Evolutionary conservation across 148 eudicot species (phyloP), one percentile per base, ranked within the genome.

Genomic region (Oxyria digyna): DNA sequence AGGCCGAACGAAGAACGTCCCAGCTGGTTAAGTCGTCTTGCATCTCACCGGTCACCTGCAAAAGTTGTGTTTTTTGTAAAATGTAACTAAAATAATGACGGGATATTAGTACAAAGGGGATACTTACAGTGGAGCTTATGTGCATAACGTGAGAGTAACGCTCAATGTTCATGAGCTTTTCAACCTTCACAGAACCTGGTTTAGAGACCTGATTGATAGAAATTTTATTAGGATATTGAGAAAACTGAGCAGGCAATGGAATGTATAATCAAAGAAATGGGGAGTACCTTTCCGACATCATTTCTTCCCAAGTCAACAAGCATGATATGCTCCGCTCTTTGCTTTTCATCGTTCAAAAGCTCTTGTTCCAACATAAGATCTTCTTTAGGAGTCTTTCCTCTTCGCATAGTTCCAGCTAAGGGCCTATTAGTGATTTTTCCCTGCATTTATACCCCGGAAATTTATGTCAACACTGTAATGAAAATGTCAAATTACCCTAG

Each of bases 121-220:
- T 20, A 80, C 87, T 85, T 78, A 95, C 99, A 4, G 99, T 91
- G 71, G 99, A 95, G 81, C 99, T 95, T 74, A 95, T 91, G 77
- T 95, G 99, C 99, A 95, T 95, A 81, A 95, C 97, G 77, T 95
- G 99, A 68, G 99, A 95, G 77, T 95, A 95, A 23, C 89, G 86
- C 80, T 95, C 99, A 68, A 95, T 77, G 46, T 87, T 88, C 99
- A 95, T 95, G 38, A 87, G 94, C 78, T 83, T 91, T 74, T 91
- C 99, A 55, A 95, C 99, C 33, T 87, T 84, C 75, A 95, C 99
- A 23, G 97, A 88, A 74, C 99, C 99, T 75, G 91, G 77, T 77
- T 87, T 85, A 0, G 97, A 91, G 50, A 95, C 94, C 99, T 95
- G 85, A 69, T 70, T 13, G 12, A 4, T 31, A 31, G 65, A 59